These are phyloP conservation scores for Tylopilus cervinicoccineus DNA, from an alignment of 768 basidiomycete species.

Conservation along the genomic window DNA sequence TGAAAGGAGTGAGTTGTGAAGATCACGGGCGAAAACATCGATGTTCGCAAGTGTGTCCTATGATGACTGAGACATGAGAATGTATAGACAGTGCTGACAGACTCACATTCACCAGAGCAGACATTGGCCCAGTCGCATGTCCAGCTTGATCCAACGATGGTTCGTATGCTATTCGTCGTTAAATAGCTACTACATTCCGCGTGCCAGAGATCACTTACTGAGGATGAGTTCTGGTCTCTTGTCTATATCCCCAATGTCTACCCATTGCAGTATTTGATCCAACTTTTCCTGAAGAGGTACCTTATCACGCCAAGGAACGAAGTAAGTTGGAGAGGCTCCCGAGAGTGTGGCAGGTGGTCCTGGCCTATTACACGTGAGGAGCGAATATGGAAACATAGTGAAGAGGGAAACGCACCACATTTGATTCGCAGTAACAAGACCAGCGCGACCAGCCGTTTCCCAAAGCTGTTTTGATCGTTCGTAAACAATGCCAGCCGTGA, in stretches of 20 bases:
- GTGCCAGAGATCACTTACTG: conserved; percentile 39
- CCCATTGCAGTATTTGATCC: conserved; percentile 75
- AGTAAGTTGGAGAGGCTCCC: conserved; percentile 69
- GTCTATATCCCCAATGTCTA: conserved; percentile 64
- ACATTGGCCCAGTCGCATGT: conserved; percentile 66
- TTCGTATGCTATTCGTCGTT: conserved; percentile 57
- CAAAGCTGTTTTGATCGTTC: conserved; percentile 60
- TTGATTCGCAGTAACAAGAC: conserved; percentile 74
- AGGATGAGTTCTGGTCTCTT: conserved; percentile 74
- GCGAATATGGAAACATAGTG: not conserved
- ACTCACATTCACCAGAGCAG: conserved; percentile 66
- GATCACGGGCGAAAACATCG: conserved; percentile 68
- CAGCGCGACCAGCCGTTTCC: conserved; percentile 78
- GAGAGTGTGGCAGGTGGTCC: conserved; percentile 71
- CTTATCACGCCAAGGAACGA: conserved; percentile 70
- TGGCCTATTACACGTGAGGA: conserved; percentile 47
- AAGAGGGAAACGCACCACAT: conserved; percentile 69
- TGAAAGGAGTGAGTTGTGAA: conserved; percentile 57
- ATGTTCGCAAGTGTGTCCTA: conserved; percentile 64
- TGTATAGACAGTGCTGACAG: not conserved
- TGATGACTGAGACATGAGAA: not conserved
- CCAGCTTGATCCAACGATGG: conserved; percentile 86
- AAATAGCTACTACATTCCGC: not conserved
- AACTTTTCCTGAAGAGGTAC: conserved; percentile 62
- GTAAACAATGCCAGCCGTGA: not conserved